Conservation (phyloP, 192 early-diverging fungal genomes). For the Coemansia sp. region DNA sequence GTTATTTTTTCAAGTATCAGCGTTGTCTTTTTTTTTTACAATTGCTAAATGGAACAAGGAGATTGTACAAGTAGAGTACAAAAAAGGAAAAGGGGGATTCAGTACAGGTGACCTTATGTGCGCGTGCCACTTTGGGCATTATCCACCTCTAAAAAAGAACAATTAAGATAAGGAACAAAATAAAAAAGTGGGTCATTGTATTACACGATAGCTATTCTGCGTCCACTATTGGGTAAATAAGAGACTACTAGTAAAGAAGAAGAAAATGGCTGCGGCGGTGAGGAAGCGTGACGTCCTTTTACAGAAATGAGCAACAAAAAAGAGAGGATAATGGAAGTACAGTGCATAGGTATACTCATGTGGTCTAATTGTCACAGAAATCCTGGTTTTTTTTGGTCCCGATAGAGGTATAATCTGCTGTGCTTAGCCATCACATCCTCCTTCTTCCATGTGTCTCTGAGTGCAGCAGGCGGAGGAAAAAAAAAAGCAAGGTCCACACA, state of each 20-base stretch:
- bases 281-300: neutral
- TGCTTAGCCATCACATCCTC: too few relatives aligned
- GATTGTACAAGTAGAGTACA: neutral
- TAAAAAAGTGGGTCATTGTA: slow-evolving; percentile 1
- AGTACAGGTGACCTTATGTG: slow-evolving; percentile 8
- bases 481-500: neutral
- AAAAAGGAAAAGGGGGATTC: neutral
- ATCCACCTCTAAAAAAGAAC: neutral
- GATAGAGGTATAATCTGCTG: neutral
- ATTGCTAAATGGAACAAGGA: neutral
- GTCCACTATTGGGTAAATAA: slow-evolving; percentile 10
- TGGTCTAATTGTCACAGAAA: slow-evolving; percentile 3
- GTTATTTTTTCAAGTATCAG: neutral
- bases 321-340: neutral
- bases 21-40: neutral
- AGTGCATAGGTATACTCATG: slow-evolving; percentile 2
- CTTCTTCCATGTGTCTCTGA: neutral
- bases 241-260: neutral
- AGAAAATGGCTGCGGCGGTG: neutral
- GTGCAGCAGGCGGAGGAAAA: neutral
- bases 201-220: slow-evolving; percentile 8
- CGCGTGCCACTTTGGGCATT: neutral
- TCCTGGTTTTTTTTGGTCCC: neutral
- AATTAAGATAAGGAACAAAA: neutral
- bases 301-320: neutral